These are phyloP conservation scores for Psidium friedrichsthalianum DNA, from an alignment of 345 rosid species.

Conservation along the genomic window DNA sequence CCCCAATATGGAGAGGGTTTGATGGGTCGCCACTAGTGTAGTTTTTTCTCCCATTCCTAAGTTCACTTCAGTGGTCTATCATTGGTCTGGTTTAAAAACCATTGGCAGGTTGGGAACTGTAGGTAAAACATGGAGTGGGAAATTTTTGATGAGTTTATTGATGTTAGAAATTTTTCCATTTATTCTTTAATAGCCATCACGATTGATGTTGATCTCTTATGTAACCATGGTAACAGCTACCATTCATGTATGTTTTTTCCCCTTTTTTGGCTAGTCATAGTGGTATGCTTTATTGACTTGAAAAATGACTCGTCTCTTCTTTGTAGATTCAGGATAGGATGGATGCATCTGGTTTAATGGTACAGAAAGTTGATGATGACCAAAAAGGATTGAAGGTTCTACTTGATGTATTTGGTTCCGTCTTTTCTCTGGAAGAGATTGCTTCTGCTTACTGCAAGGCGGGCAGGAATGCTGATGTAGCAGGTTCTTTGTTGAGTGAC, in stretches of 20 bases:
- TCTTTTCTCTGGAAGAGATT: conserved; percentile 31
- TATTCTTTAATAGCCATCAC: neutral
- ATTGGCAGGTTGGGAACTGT: neutral
- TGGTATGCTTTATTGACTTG: neutral
- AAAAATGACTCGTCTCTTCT: neutral
- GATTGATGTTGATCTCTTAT: neutral
- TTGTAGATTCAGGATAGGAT: conserved; percentile 17
- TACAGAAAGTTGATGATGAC: conserved; percentile 12
- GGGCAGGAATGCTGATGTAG: conserved; percentile 14
- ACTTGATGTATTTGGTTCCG: conserved; percentile 31
- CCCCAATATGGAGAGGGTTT: neutral
- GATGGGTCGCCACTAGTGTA: neutral
- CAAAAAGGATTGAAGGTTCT: conserved; percentile 27
- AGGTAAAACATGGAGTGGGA: neutral
- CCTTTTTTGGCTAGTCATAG: neutral
- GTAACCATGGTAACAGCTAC: neutral
- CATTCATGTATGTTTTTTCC: neutral
- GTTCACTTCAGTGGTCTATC: neutral
- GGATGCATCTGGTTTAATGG: conserved; percentile 19
- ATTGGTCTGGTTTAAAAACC: neutral
- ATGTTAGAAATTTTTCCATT: neutral
- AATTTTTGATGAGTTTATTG: neutral
- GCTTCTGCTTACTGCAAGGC: conserved; percentile 37
- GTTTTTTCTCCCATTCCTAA: neutral
- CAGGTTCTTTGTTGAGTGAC: conserved; percentile 26